phyloP scores from a whole-genome alignment of 345 rosid genomes.

The Carallia brachiata region DNA sequence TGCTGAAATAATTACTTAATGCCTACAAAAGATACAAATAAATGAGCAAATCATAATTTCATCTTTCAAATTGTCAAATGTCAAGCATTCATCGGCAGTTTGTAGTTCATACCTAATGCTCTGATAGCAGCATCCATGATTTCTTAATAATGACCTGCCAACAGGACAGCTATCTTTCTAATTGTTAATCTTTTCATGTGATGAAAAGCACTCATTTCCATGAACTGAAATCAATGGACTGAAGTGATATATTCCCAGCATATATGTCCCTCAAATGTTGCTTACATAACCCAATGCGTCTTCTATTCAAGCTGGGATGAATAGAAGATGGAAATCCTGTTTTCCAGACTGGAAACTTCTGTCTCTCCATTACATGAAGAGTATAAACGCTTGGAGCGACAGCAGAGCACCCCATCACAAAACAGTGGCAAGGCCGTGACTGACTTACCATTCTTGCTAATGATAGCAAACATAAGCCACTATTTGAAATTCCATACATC shows the following conservation, averaged over 20 bases:
- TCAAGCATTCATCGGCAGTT: background rate
- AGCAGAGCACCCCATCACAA: slow-evolving; percentile 59
- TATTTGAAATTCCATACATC: slow-evolving; percentile 58
- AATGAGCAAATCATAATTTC: too few species aligned
- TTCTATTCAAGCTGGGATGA: slow-evolving; percentile 78
- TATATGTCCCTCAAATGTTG: slow-evolving; percentile 68
- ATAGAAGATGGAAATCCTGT: slow-evolving; percentile 82
- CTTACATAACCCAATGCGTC: slow-evolving; percentile 75
- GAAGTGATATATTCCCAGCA: slow-evolving; percentile 72
- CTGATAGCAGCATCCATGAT: background rate
- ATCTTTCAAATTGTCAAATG: background rate
- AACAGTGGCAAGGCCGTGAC: slow-evolving; percentile 77
- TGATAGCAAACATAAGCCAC: slow-evolving; percentile 69
- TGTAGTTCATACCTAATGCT: background rate
- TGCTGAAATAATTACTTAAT: too few species aligned
- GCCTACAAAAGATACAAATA: too few species aligned
- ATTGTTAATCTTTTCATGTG: background rate
- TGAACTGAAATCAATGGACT: slow-evolving; percentile 71
- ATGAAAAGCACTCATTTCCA: slow-evolving; percentile 42
- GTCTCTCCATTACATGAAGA: slow-evolving; percentile 84
- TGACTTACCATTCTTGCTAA: slow-evolving; percentile 66
- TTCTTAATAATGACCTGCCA: slow-evolving; percentile 5
- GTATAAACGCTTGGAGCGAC: slow-evolving; percentile 76
- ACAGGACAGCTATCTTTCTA: background rate
- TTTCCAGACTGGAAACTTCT: slow-evolving; percentile 92